A percentile compares a stretch with the other conserved stretches of the same genome.
These are phyloP conservation scores for Lycium barbarum DNA, from an alignment of 257 asterid genomes.

Conservation along the genomic window DNA sequence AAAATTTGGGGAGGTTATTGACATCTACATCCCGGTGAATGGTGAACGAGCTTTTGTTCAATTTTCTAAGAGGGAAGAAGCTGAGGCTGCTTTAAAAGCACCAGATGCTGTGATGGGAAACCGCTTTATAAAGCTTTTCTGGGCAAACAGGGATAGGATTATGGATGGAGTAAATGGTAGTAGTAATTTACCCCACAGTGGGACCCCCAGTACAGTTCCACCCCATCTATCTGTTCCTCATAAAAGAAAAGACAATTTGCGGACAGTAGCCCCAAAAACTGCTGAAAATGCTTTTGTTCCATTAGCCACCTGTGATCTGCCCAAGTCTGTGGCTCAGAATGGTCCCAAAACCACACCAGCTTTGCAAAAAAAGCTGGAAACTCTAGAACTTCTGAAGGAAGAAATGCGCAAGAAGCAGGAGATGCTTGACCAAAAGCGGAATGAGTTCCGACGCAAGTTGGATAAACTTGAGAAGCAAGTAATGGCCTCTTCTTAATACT, in stretches of 20 bases:
- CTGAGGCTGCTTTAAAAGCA: constrained; percentile 85
- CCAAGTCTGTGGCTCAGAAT: constrained; percentile 48
- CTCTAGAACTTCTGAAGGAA: constrained; percentile 85
- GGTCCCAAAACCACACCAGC: constrained; percentile 68
- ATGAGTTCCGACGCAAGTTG: constrained; percentile 73
- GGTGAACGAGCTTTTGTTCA: constrained; percentile 92
- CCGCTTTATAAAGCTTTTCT: constrained; percentile 92
- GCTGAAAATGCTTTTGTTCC: constrained; percentile 38
- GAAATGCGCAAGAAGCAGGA: constrained; percentile 96
- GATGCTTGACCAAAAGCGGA: constrained; percentile 93
- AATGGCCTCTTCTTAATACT: constrained; percentile 39
- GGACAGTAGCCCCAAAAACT: constrained; percentile 50
- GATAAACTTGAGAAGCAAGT: constrained; percentile 88
- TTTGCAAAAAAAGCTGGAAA: constrained; percentile 78
- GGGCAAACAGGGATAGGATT: constrained; percentile 95
- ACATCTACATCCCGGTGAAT: constrained; percentile 73
- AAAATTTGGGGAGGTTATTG: constrained; percentile 89
- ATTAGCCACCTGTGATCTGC: constrained; percentile 49
- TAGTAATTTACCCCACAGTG: constrained; percentile 40
- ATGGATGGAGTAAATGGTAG: constrained; percentile 60
- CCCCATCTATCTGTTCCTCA: constrained; percentile 46
- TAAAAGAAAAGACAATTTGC: constrained; percentile 63
- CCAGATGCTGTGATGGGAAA: constrained; percentile 99
- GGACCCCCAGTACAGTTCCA: constrained; percentile 40
- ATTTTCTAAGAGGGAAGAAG: constrained; percentile 87